Base-by-base conservation (phyloP, 306 rosid genomes). In the Morella rubra region DNA sequence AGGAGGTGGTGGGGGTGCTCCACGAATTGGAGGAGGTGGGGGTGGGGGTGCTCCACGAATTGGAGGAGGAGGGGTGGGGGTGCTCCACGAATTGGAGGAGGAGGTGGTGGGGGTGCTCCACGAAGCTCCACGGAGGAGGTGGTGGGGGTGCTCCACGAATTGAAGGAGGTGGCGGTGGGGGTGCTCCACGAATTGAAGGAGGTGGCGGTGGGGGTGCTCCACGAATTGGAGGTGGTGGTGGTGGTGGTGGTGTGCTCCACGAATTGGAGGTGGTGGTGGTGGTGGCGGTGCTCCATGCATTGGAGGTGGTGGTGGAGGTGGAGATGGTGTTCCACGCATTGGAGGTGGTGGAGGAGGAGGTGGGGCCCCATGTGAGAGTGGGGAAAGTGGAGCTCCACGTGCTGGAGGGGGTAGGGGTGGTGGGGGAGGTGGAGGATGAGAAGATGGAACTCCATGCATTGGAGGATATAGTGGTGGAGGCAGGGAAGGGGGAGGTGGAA, bases 141-240 rank as follows among this genome's bases (percentile, higher is more conserved):
- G 76, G 79, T 7, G 73, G 75, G n/a, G 80, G 79, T 0, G 19
- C 72, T 20, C 77, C 84, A 54, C 1, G 37, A 44, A 51, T 44
- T 49, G 80, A 74, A 50, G 86, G 89, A 0, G 89, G 89, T 4
- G 82, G 84, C 2, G 85, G 81, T 0, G 86, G 78, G 24, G 85
- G 84, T 0, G 50, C 77, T 47, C 83, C 75, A 58, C 8, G 44
- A 52, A 56, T 4, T 16, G 70, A 69, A 40, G 82, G 82, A 2
- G 78, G 77, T 14, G 84, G 79, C 0, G 77, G 87, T 7, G 82
- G 79, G 1, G 86, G 70, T 7, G 74, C 78, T 52, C 82, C 77
- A n/a, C 14, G 37, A 22, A 53, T 24, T 22, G 82, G 77, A 8
- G 79, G 80, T 6, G 68, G 54, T 42, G 78, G 80, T 0, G 82